phyloP scores from a whole-genome alignment of 2,329 filamentous ascomycete species.

The Metarhizium brunneum region DNA sequence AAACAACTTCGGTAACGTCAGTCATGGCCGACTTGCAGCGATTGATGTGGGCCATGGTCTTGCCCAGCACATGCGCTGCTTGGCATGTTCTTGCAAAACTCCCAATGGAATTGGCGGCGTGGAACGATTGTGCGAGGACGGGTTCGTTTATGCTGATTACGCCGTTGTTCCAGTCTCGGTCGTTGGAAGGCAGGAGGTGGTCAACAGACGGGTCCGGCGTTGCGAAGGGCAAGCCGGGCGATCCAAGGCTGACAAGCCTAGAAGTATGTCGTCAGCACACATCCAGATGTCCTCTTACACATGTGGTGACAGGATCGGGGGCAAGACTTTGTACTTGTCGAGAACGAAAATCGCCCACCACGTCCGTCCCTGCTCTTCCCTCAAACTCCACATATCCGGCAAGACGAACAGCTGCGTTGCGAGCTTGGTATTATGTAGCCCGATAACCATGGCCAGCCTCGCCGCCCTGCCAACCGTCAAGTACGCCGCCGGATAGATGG shows the following conservation, averaged over 20 bases:
- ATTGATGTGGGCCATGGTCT: constrained; percentile 8
- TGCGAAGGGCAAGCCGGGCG: too few species aligned
- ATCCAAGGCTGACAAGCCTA: too few species aligned
- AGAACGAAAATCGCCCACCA: constrained; percentile 14
- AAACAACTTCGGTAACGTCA: neutral
- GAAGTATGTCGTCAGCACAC: too few species aligned
- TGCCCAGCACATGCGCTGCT: constrained; percentile 12
- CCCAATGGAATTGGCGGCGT: neutral
- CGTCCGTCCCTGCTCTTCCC: constrained; percentile 12
- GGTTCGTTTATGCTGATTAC: too few species aligned
- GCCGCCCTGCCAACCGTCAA: constrained; percentile 12
- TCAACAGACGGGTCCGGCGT: too few species aligned
- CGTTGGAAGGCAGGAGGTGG: too few species aligned
- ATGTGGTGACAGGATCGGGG: too few species aligned
- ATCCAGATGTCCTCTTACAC: too few species aligned
- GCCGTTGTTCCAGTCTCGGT: too few species aligned
- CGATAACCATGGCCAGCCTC: constrained; percentile 1
- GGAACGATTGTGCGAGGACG: too few species aligned
- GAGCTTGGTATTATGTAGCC: constrained; percentile 4
- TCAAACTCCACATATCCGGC: constrained; percentile 9
- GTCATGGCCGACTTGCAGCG: neutral
- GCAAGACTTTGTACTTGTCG: constrained; percentile 7
- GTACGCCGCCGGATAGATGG: constrained; percentile 11
- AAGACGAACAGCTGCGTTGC: constrained; percentile 8
- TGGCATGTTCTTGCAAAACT: constrained; percentile 11